Percentiles rank a stretch among this genome's conserved stretches.
Conservation (phyloP, 1,139 yeast species). For the Wickerhamomyces sp. region DNA sequence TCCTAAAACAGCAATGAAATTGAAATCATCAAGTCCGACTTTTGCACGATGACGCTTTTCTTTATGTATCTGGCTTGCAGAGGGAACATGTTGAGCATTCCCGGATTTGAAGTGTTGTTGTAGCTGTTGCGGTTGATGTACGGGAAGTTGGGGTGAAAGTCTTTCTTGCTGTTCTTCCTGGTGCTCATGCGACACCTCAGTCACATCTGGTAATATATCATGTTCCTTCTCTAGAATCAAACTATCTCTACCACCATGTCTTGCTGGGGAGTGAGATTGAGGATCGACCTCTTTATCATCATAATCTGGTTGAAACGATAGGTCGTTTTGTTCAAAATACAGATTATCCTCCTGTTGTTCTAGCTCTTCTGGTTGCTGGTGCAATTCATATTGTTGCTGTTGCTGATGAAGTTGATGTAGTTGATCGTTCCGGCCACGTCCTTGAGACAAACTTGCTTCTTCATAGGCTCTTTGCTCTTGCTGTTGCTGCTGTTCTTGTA, state of each 20-base stretch:
- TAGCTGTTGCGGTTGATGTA: background rate
- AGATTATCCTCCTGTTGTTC: background rate
- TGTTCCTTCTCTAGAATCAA: background rate
- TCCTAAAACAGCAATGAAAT: slow-evolving; percentile 89
- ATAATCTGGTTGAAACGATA: slow-evolving; percentile 17
- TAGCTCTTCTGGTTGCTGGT: slow-evolving; percentile 14
- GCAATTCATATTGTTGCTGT: slow-evolving; percentile 12
- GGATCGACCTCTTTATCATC: slow-evolving; percentile 5
- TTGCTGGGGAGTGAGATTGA: background rate
- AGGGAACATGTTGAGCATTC: background rate
- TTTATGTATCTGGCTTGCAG: slow-evolving; percentile 3
- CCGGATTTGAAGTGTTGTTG: background rate
- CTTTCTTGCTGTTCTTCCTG: too few relatives aligned
- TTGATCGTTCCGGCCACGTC: slow-evolving; percentile 6
- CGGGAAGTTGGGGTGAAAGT: background rate
- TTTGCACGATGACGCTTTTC: slow-evolving; percentile 47
- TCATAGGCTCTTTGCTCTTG: slow-evolving; percentile 4
- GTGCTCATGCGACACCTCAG: background rate
- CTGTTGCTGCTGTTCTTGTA: slow-evolving; percentile 5
- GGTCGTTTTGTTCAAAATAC: slow-evolving; percentile 5
- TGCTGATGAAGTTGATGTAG: slow-evolving; percentile 6
- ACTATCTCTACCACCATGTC: background rate
- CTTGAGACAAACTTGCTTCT: slow-evolving; percentile 11
- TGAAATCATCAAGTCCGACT: slow-evolving; percentile 92
- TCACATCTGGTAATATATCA: background rate